Conservation (phyloP, 106 monocot species). For the Acanthochlamys bracteata region DNA sequence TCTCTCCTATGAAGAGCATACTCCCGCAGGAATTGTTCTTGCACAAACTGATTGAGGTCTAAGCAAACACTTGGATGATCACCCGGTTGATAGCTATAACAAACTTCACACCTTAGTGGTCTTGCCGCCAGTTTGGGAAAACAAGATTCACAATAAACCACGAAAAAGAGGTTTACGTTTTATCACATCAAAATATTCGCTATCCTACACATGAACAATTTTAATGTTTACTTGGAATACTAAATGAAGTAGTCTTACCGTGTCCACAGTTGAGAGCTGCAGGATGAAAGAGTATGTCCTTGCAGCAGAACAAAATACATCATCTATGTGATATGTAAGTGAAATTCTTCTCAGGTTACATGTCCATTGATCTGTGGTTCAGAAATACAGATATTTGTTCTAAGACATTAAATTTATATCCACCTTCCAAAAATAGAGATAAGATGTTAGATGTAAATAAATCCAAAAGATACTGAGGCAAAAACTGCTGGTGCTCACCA, state of each 20-base stretch:
- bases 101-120: constrained; percentile 35
- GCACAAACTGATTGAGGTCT: constrained; percentile 51
- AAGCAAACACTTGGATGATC: constrained; percentile 55
- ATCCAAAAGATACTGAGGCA: background rate
- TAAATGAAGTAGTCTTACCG: constrained; percentile 24
- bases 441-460: background rate
- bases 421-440: background rate
- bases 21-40: constrained; percentile 48
- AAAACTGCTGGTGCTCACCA: constrained; percentile 19
- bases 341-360: constrained; percentile 1
- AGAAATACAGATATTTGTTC: background rate
- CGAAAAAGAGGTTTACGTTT: background rate
- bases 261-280: constrained; percentile 49
- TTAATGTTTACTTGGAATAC: background rate
- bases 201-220: background rate
- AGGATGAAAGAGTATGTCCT: constrained; percentile 26
- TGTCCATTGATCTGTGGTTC: background rate
- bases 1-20: constrained; percentile 29
- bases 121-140: constrained; percentile 13
- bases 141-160: constrained; percentile 57
- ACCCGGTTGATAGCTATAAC: constrained; percentile 41
- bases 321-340: constrained; percentile 19
- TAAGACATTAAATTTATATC: background rate
- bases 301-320: constrained; percentile 28
- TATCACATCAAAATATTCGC: background rate